Conservation (phyloP, 768 basidiomycete species). For the Fomitopsis pulvina region DNA sequence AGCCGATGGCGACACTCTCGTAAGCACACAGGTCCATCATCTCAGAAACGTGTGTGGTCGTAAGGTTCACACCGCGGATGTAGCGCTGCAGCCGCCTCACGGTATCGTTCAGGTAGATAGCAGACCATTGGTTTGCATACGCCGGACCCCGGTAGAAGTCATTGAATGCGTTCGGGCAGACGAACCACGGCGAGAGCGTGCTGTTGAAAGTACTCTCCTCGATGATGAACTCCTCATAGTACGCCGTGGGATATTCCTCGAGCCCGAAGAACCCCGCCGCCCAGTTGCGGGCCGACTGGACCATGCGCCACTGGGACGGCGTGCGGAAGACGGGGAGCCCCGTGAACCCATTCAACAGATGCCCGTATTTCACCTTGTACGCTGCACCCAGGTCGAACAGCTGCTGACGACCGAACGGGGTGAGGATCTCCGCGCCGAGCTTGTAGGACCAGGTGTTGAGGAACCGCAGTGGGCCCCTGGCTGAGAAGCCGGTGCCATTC, state of each 20-base stretch:
- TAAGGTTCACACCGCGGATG: constrained; percentile 28
- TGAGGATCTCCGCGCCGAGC: constrained; percentile 39
- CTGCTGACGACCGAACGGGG: constrained; percentile 40
- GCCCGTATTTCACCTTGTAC: constrained; percentile 41
- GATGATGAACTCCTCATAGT: constrained; percentile 42
- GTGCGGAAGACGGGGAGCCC: constrained; percentile 46
- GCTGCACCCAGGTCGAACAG: constrained; percentile 37
- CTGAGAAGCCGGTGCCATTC: constrained; percentile 24
- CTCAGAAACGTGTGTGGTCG: constrained; percentile 20
- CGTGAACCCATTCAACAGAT: constrained; percentile 34
- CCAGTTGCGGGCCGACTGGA: constrained; percentile 36
- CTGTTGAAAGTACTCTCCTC: constrained; percentile 40
- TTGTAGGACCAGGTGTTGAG: constrained; percentile 40
- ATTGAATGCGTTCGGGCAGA: constrained; percentile 26
- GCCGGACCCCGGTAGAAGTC: constrained; percentile 15
- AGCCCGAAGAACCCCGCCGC: constrained; percentile 45
- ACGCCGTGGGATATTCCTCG: constrained; percentile 32
- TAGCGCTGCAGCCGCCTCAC: constrained; percentile 26
- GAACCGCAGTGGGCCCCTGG: constrained; percentile 33
- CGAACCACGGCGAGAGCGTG: constrained; percentile 37
- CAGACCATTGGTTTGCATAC: constrained; percentile 29
- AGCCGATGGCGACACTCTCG: constrained; percentile 46
- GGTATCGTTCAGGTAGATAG: constrained; percentile 33
- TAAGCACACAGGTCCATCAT: constrained; percentile 37
- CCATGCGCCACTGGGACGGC: constrained; percentile 36